Conservation (phyloP, 2,329 filamentous ascomycete species). For the Aphanocladium album region DNA sequence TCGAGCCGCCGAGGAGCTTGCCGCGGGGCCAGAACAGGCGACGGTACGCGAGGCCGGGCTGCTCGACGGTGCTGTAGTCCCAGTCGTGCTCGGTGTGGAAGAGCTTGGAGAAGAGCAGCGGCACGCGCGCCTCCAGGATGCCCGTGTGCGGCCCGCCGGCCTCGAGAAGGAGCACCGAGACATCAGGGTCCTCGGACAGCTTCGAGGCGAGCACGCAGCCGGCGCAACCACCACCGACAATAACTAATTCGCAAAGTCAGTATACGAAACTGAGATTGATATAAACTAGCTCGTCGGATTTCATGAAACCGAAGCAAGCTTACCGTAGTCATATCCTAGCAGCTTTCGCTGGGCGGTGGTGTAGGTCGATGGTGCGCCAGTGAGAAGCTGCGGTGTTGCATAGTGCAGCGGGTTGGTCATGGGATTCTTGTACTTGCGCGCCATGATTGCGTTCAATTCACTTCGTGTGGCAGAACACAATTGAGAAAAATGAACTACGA, state of each 20-base stretch:
- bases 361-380: conserved; percentile 3
- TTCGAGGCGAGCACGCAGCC: conserved; percentile 26
- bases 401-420: conserved; percentile 15
- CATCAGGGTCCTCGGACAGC: conserved; percentile 22
- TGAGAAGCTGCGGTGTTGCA: conserved; percentile 10
- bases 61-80: conserved; percentile 20
- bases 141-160: conserved; percentile 17
- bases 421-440: conserved; percentile 13
- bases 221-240: conserved; percentile 25
- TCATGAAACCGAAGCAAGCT: not conserved
- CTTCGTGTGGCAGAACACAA: not conserved
- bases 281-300: too few relatives aligned
- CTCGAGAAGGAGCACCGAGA: conserved; percentile 18
- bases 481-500: not conserved
- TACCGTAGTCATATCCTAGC: conserved; percentile 11
- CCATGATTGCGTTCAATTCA: not conserved
- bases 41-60: conserved; percentile 19
- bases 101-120: conserved; percentile 18
- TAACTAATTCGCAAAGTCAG: conserved; percentile 13
- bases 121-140: conserved; percentile 16
- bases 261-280: too few relatives aligned
- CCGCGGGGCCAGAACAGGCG: conserved; percentile 21
- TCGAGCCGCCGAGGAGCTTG: conserved; percentile 20
- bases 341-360: conserved; percentile 7
- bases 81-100: conserved; percentile 21